phyloP scores from a whole-genome alignment of 2,329 filamentous ascomycete genomes.

The Diaporthe sp. region DNA sequence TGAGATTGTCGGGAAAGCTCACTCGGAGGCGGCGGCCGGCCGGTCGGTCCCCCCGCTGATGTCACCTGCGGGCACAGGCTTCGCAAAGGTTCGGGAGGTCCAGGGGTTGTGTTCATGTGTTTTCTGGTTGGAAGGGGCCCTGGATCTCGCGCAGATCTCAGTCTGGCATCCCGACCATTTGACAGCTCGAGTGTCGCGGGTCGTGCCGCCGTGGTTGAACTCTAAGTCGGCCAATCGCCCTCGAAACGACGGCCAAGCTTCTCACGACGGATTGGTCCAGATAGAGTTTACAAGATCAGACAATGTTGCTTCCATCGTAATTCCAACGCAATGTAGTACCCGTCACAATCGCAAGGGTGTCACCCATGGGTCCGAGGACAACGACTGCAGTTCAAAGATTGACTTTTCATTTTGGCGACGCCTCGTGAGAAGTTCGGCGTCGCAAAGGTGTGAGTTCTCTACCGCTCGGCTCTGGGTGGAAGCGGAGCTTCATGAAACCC shows the following conservation, averaged over 20 bases:
- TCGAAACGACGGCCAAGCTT: constrained; percentile 1
- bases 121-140: constrained; percentile 1
- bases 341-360: not conserved
- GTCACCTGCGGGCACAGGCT: constrained; percentile 19
- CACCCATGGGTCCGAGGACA: not conserved
- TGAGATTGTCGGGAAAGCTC: not conserved
- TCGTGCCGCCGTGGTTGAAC: constrained; percentile 16
- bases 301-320: constrained; percentile 5
- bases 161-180: constrained; percentile 12
- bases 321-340: not conserved
- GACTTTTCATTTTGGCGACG: not conserved
- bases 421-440: not conserved
- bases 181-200: constrained; percentile 19
- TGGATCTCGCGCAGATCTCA: constrained; percentile 7
- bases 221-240: constrained; percentile 21
- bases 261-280: constrained; percentile 2
- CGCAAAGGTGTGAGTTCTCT: not conserved
- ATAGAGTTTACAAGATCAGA: constrained; percentile 22
- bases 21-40: constrained; percentile 13
- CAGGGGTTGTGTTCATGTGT: not conserved
- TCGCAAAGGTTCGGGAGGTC: constrained; percentile 9
- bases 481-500: not conserved
- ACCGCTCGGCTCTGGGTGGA: not conserved
- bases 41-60: constrained; percentile 11
- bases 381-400: not conserved